These are phyloP conservation scores for Colletotrichum incanum DNA, from an alignment of 2,329 filamentous ascomycete species.

Conservation along the genomic window DNA sequence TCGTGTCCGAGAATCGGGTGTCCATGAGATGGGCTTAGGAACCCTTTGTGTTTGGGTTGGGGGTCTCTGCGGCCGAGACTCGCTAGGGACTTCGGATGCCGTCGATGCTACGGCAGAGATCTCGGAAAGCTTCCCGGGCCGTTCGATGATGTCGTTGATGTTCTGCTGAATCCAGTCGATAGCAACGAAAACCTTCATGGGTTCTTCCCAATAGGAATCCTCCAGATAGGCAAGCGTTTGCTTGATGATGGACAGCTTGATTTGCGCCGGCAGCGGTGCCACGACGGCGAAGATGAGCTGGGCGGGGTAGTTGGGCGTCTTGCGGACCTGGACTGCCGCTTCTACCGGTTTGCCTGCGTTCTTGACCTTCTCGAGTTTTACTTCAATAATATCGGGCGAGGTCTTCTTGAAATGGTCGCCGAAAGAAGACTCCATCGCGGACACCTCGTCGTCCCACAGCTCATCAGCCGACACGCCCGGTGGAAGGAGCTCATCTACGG, in stretches of 20 bases:
- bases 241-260: constrained; percentile 89
- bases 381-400: constrained; percentile 77
- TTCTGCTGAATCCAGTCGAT: constrained; percentile 93
- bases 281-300: constrained; percentile 79
- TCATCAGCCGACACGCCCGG: constrained; percentile 65
- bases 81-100: constrained; percentile 66
- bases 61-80: constrained; percentile 47
- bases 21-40: constrained; percentile 76
- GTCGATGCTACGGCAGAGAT: constrained; percentile 85
- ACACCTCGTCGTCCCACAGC: constrained; percentile 88
- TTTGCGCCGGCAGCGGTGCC: constrained; percentile 87
- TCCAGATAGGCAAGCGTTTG: constrained; percentile 81
- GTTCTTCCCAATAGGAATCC: constrained; percentile 82
- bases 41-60: constrained; percentile 57
- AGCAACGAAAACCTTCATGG: constrained; percentile 90
- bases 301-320: constrained; percentile 81
- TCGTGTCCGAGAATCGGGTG: constrained; percentile 71
- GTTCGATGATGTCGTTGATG: constrained; percentile 85
- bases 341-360: constrained; percentile 69
- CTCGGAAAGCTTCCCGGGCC: constrained; percentile 86
- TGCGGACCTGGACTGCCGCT: constrained; percentile 77
- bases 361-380: constrained; percentile 73
- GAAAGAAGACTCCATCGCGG: constrained; percentile 88
- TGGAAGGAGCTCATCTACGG: constrained; percentile 37
- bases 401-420: constrained; percentile 78